Evolutionary conservation across 1,284 basidiomycete genomes (phyloP).

Genomic region (Ceratobasidium sp.): DNA sequence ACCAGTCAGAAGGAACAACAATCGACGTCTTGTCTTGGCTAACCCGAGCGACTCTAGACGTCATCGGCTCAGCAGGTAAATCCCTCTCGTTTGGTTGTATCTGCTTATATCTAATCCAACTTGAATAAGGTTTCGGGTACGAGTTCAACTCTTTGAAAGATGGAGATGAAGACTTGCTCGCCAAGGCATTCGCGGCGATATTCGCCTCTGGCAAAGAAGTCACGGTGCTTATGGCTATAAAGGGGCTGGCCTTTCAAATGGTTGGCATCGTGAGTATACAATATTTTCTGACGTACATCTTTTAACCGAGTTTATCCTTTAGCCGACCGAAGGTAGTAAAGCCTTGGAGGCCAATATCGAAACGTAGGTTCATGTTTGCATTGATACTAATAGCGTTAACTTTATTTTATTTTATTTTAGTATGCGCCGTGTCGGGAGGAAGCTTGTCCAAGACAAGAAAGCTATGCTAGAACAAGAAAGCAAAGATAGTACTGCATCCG

Average conservation of each 20-base stretch:
- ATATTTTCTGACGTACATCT: no score
- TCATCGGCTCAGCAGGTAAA: slow-evolving; percentile 60
- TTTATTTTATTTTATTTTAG: slow-evolving; percentile 17
- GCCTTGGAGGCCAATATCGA: slow-evolving; percentile 17
- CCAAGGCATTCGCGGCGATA: slow-evolving; percentile 52
- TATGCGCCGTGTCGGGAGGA: slow-evolving; percentile 54
- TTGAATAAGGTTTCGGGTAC: slow-evolving; percentile 60
- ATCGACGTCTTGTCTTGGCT: slow-evolving; percentile 59
- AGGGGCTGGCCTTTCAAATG: neutral
- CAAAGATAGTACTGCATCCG: slow-evolving; percentile 22
- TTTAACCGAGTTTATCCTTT: slow-evolving; percentile 33
- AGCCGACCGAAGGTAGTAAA: slow-evolving; percentile 50
- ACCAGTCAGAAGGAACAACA: slow-evolving; percentile 21
- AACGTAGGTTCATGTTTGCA: neutral
- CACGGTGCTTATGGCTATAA: neutral
- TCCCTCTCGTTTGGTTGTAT: neutral
- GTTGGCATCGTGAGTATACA: neutral
- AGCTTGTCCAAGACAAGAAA: slow-evolving; percentile 58
- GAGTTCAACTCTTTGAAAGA: slow-evolving; percentile 55
- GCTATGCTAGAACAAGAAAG: slow-evolving; percentile 50
- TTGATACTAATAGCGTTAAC: neutral
- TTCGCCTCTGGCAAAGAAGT: slow-evolving; percentile 40
- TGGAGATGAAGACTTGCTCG: slow-evolving; percentile 52
- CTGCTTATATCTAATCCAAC: no score
- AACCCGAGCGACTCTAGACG: slow-evolving; percentile 59